These are phyloP conservation scores for Stemphylium lycopersici DNA, from an alignment of 2,329 filamentous ascomycete species.

Conservation along the genomic window DNA sequence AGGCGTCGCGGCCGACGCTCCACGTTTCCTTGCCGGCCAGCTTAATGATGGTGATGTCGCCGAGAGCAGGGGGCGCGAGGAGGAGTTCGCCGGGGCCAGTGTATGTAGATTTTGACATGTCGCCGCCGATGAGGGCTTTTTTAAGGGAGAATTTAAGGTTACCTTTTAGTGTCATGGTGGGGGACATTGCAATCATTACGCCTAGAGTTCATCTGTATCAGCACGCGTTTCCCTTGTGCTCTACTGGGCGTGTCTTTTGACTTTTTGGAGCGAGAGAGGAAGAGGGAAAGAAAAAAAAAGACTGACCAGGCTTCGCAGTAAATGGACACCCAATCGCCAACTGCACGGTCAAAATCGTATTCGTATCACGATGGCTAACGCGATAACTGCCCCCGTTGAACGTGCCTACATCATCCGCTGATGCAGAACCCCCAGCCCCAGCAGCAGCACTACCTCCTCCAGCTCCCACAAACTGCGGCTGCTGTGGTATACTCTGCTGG, in stretches of 20 bases:
- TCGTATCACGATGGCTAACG: constrained; percentile 89
- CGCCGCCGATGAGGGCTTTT: constrained; percentile 83
- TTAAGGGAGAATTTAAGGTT: constrained; percentile 85
- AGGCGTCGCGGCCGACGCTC: constrained; percentile 86
- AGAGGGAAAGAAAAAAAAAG: not conserved
- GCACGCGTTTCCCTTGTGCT: no score
- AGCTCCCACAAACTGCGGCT: constrained; percentile 36
- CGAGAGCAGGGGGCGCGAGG: constrained; percentile 77
- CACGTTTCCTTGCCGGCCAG: constrained; percentile 75
- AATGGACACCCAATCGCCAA: constrained; percentile 88
- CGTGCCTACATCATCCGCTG: constrained; percentile 84
- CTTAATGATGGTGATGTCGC: constrained; percentile 83
- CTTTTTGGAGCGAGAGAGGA: no score
- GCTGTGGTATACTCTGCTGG: constrained; percentile 38
- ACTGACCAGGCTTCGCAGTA: constrained; percentile 73
- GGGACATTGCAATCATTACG: constrained; percentile 97
- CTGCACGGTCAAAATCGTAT: constrained; percentile 87
- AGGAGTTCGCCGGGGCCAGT: constrained; percentile 91
- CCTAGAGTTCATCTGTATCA: no score
- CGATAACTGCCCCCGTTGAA: constrained; percentile 97
- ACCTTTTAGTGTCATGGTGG: constrained; percentile 83
- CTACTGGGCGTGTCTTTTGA: no score
- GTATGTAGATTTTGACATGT: constrained; percentile 78
- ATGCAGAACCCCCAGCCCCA: constrained; percentile 35
- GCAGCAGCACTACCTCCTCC: constrained; percentile 30